Percentiles rank a stretch among this genome's conserved stretches.
Evolutionary conservation across 352 stramenopile species (phyloP).

Genomic region (Globisporangium nagaii): DNA sequence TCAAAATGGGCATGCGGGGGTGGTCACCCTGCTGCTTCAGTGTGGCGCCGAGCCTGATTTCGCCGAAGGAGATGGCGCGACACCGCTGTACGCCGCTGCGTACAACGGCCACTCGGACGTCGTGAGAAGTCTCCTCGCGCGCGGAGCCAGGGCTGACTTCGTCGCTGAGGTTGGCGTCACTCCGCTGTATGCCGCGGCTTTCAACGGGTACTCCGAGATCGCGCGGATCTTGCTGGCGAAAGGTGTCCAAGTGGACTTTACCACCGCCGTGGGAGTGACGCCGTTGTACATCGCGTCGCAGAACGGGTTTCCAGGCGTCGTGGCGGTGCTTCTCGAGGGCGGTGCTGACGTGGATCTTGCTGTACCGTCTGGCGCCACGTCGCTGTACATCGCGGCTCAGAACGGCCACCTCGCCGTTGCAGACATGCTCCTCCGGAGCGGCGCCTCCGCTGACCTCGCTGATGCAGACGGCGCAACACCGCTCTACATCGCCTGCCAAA

Average conservation of each 20-base stretch:
- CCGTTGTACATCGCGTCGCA: conserved; percentile 11
- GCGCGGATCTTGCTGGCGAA: not conserved
- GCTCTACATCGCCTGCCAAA: conserved; percentile 6
- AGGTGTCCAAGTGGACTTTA: not conserved
- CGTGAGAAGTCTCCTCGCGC: not conserved
- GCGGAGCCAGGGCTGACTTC: no score
- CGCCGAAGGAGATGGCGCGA: not conserved
- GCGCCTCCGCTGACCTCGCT: not conserved
- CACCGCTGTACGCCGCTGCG: not conserved
- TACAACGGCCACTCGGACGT: not conserved
- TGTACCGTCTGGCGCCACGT: not conserved
- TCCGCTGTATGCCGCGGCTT: not conserved
- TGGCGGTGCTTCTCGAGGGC: not conserved
- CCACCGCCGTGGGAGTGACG: conserved; percentile 1
- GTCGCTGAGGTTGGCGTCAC: no score
- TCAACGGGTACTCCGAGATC: conserved; percentile 5
- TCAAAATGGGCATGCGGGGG: not conserved
- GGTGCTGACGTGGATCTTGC: not conserved
- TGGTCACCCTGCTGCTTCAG: not conserved
- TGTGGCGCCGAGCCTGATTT: not conserved
- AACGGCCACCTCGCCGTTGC: not conserved
- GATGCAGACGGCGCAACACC: not conserved
- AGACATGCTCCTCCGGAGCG: not conserved
- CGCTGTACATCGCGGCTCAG: not conserved
- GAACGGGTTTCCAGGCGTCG: conserved; percentile 3